Conservation (phyloP, 371 early-diverging fungal species). For the Mortierella sp. region DNA sequence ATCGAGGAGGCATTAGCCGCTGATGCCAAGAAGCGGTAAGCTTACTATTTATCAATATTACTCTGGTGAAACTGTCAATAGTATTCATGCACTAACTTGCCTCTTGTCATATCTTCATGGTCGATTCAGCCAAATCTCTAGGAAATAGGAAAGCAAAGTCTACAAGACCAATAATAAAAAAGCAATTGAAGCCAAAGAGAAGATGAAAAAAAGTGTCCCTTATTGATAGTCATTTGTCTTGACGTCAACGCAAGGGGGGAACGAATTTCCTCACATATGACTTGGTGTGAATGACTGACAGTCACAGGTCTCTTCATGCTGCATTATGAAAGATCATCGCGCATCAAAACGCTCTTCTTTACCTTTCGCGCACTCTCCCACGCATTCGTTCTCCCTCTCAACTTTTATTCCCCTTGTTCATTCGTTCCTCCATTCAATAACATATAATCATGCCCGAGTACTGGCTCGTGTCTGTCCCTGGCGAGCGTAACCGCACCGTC, state of each 20-base stretch:
- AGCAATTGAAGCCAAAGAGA: not conserved
- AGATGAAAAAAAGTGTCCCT: not conserved
- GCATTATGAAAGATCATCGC: not conserved
- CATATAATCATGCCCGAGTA: conserved; percentile 62
- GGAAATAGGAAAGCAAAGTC: conserved; percentile 13
- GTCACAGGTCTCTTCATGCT: conserved; percentile 7
- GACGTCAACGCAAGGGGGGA: conserved; percentile 13
- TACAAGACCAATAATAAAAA: not conserved
- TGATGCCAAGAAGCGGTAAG: conserved; percentile 57
- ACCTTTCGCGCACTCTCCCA: conserved; percentile 10
- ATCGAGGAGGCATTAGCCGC: conserved; percentile 75
- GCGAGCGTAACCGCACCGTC: conserved; percentile 54
- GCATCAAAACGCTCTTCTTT: not conserved
- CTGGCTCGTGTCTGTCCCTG: conserved; percentile 66
- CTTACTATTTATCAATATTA: not conserved
- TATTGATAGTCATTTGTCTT: not conserved
- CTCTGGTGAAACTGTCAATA: too few species aligned
- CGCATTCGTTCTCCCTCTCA: not conserved
- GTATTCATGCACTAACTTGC: too few species aligned
- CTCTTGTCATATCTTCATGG: too few species aligned
- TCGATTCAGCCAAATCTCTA: conserved; percentile 17
- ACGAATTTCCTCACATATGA: not conserved
- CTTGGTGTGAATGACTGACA: conserved; percentile 2
- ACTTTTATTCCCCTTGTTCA: not conserved
- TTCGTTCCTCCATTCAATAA: not conserved